Base-by-base conservation (phyloP, 768 basidiomycete species). In the Flagelloscypha sp. region DNA sequence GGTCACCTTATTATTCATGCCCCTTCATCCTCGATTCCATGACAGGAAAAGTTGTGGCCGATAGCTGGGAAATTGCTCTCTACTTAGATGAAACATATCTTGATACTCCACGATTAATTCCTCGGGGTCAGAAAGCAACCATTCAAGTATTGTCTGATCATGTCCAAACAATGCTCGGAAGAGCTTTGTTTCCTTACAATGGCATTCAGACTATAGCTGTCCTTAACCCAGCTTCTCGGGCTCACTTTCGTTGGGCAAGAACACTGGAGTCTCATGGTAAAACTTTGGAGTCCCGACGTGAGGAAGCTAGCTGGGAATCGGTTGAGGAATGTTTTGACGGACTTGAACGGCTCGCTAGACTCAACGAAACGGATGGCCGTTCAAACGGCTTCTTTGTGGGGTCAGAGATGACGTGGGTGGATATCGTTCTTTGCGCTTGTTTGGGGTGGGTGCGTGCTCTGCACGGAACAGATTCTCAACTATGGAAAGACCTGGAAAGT, bases 401-500 rank as follows among this genome's bases (percentile, higher is more conserved):
- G 1, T 46, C 57, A 6, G 44, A 40, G 10, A 43, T 58, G 7
- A 56, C 53, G 1, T 72, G 59, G 47, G 61, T 58, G 0, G 70
- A 74, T 45, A 51, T 71, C 18, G 52, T 55, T 2, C 40, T 69
- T 17, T 66, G 48, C 2, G 40, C 44, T 4, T 48, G 49, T 24
- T 35, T 65, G 6, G 17, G 48, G 0, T 66, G 54, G 52, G 35
- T 55, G 7, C 63, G 52, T 42, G 43, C 42, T 9, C 22, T 61
- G 1, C 51, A 52, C 30, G 62, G 63, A 7, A 51, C 54, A 35
- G 57, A 68, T 9, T 62, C 62, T 27, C 41, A 54, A 25, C 56
- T 63, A 34, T 73, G 68, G 68, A 57, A 53, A 29, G 54, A 58
- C n/a, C 37, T 72, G 10, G 42, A 40, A n/a, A n/a, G n/a, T n/a